A percentile compares a stretch with the other conserved stretches of the same genome.
phyloP scores from a whole-genome alignment of 2,329 filamentous ascomycete species.

The Macrophomina pseudophaseolina region DNA sequence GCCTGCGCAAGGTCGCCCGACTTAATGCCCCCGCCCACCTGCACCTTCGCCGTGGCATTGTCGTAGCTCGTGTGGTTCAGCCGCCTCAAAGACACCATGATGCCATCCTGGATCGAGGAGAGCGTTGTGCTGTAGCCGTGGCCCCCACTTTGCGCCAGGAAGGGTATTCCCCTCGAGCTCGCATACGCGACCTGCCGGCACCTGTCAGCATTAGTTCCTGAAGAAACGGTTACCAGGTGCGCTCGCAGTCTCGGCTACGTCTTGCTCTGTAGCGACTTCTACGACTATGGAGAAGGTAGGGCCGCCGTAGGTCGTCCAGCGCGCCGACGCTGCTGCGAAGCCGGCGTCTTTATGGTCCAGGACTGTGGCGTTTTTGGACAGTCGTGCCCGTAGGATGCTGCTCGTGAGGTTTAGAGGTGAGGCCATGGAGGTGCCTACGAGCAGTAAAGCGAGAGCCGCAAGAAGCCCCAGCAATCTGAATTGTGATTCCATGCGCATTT shows the following conservation, averaged over 20 bases:
- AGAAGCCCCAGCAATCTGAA: no score
- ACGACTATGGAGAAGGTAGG: no score
- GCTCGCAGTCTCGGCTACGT: not conserved
- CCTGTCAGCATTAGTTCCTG: not conserved
- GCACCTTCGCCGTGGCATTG: not conserved
- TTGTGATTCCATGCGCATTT: no score
- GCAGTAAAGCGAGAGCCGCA: no score
- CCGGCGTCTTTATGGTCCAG: not conserved
- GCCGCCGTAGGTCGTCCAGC: no score
- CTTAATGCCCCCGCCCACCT: not conserved
- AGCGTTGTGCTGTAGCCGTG: not conserved
- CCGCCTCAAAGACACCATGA: not conserved
- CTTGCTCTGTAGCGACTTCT: not conserved
- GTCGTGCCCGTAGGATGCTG: no score
- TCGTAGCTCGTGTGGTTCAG: not conserved
- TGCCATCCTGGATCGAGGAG: not conserved
- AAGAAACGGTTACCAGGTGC: no score
- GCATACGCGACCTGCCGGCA: not conserved
- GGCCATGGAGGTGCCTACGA: no score
- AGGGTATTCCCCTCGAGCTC: not conserved
- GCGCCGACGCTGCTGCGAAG: not conserved
- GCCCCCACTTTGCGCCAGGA: not conserved
- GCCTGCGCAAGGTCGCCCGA: not conserved
- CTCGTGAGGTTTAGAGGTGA: no score
- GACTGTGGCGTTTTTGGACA: no score